phyloP scores from a whole-genome alignment of 2,329 filamentous ascomycete genomes.

The Colletotrichum somersetense region DNA sequence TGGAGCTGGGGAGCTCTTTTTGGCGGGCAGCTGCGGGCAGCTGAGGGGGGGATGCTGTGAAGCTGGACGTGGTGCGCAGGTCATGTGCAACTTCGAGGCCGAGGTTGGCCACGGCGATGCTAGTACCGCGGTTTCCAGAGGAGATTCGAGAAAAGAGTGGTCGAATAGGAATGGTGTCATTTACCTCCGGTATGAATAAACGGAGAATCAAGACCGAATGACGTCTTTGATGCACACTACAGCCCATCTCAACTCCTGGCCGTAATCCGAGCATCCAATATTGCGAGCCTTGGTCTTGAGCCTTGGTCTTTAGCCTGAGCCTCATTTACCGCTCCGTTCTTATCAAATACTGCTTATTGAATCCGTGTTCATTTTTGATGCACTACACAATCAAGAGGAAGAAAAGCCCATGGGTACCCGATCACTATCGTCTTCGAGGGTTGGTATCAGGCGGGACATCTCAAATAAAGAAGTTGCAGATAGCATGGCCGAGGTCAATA shows the following conservation, averaged over 20 bases:
- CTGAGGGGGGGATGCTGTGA: background rate
- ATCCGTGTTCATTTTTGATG: too few relatives aligned
- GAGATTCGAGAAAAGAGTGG: accelerated
- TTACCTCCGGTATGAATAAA: background rate
- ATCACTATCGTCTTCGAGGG: too few relatives aligned
- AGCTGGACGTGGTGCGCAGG: background rate
- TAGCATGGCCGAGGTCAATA: too few relatives aligned
- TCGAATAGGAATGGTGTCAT: accelerated
- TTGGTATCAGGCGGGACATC: too few relatives aligned
- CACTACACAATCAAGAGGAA: too few relatives aligned
- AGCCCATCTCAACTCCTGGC: background rate
- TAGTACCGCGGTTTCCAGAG: background rate
- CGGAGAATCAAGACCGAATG: background rate
- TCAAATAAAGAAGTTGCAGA: too few relatives aligned
- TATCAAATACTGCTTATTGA: too few relatives aligned
- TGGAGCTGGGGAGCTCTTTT: background rate
- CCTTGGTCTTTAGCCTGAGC: background rate
- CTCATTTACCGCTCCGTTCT: background rate
- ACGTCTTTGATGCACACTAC: background rate
- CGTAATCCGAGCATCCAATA: background rate
- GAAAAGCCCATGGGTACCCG: too few relatives aligned
- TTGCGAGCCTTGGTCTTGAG: background rate
- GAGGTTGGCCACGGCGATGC: background rate
- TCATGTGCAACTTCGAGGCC: background rate
- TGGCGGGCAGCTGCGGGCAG: background rate